phyloP scores from a whole-genome alignment of 2,329 filamentous ascomycete genomes.

The Epichloe gansuensis region DNA sequence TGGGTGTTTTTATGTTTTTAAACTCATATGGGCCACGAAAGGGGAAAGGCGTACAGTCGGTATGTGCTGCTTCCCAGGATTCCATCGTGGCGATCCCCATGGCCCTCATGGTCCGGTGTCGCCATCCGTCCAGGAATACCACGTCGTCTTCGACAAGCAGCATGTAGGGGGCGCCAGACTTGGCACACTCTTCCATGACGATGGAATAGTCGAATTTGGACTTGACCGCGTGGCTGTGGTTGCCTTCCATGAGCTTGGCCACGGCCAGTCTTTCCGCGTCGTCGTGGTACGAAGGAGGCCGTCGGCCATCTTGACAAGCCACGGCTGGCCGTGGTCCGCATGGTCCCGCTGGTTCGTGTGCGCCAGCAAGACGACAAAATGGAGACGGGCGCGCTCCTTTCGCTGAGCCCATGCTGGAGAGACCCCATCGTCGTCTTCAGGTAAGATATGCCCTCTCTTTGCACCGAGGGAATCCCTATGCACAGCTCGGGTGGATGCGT shows the following conservation, averaged over 20 bases:
- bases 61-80: not conserved
- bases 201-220: constrained; percentile 8
- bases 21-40: no score
- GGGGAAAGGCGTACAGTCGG: not conserved
- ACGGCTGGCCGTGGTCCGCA: constrained; percentile 4
- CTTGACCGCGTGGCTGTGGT: constrained; percentile 3
- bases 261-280: constrained; percentile 1
- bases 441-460: constrained; percentile 5
- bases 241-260: constrained; percentile 2
- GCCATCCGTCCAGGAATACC: constrained; percentile 7
- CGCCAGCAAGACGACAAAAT: constrained; percentile 5
- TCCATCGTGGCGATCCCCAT: not conserved
- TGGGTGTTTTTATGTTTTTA: no score
- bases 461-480: constrained; percentile 5
- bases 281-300: constrained; percentile 4
- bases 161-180: constrained; percentile 3
- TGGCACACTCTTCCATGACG: constrained; percentile 6
- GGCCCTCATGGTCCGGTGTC: constrained; percentile 1
- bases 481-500: constrained; percentile 3
- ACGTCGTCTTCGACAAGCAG: constrained; percentile 8
- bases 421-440: constrained; percentile 6
- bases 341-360: constrained; percentile 5
- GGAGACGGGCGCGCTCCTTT: constrained; percentile 3
- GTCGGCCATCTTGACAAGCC: constrained; percentile 4
- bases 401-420: constrained; percentile 3